phyloP scores from a whole-genome alignment of 2,329 filamentous ascomycete genomes.

The Verticillium nubilum region DNA sequence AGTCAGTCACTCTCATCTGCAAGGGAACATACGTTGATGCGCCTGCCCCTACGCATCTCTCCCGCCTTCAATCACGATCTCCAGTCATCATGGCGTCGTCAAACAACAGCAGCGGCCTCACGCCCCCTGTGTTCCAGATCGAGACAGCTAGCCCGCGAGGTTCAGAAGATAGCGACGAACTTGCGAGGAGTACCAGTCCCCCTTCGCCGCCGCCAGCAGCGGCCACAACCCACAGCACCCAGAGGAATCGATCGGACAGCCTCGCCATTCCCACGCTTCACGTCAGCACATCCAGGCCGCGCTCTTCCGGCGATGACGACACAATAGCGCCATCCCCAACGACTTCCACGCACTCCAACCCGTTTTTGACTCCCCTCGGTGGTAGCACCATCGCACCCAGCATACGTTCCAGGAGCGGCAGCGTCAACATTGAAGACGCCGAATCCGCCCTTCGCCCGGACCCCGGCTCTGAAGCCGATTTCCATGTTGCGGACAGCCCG shows the following conservation, averaged over 20 bases:
- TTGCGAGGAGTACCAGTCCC: not conserved
- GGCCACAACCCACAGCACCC: not conserved
- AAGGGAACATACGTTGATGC: not conserved
- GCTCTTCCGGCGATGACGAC: conserved; percentile 9
- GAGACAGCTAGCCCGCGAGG: not conserved
- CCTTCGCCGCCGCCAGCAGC: not conserved
- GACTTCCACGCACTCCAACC: conserved; percentile 15
- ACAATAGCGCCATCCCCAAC: conserved; percentile 11
- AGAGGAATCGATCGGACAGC: conserved; percentile 1
- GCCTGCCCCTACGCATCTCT: not conserved
- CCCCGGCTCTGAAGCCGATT: conserved; percentile 65
- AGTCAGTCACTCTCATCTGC: not conserved
- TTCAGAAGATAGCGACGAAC: not conserved
- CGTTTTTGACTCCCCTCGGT: conserved; percentile 17
- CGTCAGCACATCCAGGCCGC: conserved; percentile 3
- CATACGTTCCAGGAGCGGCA: conserved; percentile 8
- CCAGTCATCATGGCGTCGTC: not conserved
- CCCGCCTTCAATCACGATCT: not conserved
- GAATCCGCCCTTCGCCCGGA: conserved; percentile 60
- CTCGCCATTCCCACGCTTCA: conserved; percentile 1
- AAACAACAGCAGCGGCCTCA: not conserved
- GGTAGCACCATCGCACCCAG: conserved; percentile 10
- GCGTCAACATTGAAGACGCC: conserved; percentile 13
- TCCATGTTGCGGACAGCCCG: conserved; percentile 64
- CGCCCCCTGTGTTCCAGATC: not conserved